Percentiles rank a stretch among this genome's conserved stretches.
These are phyloP conservation scores for Pseudogymnoascus sp. DNA, from an alignment of 2,329 filamentous ascomycete species.

Conservation along the genomic window DNA sequence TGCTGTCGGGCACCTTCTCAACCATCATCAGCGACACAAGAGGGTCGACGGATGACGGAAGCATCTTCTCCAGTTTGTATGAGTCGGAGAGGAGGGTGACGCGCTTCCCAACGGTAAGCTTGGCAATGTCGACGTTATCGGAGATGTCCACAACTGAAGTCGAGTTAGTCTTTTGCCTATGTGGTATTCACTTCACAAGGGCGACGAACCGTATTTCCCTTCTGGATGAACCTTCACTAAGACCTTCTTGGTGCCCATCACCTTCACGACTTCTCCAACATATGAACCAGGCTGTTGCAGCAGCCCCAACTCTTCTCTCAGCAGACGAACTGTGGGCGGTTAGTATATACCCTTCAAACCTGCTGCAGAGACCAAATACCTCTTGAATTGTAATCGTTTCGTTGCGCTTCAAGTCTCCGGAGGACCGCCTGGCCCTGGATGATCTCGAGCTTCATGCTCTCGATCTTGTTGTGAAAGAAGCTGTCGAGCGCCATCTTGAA, in stretches of 20 bases:
- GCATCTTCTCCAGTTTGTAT: constrained; percentile 98
- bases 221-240: constrained; percentile 98
- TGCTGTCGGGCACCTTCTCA: constrained; percentile 98
- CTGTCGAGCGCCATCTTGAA: constrained; percentile 92
- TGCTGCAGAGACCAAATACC: constrained; percentile 24
- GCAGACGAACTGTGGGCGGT: constrained; percentile 60
- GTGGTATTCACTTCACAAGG: neutral
- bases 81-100: constrained; percentile 94
- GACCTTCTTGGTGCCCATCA: constrained; percentile 99
- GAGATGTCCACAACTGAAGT: constrained; percentile 83
- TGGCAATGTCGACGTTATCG: constrained; percentile 87
- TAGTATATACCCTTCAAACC: constrained; percentile 14
- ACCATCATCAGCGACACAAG: constrained; percentile 99
- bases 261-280: constrained; percentile 99
- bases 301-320: constrained; percentile 91
- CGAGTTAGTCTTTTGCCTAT: constrained; percentile 16
- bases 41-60: constrained; percentile 95
- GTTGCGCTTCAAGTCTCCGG: constrained; percentile 89
- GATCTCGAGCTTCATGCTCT: constrained; percentile 99
- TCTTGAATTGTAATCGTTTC: constrained; percentile 98
- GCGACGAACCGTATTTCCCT: constrained; percentile 87
- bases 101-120: constrained; percentile 95
- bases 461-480: constrained; percentile 99
- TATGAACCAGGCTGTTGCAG: constrained; percentile 97
- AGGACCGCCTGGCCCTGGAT: constrained; percentile 96